A percentile compares a stretch with the other conserved stretches of the same genome.
Conservation (phyloP, 1,139 yeast species). For the Geotrichum macrosporum region DNA sequence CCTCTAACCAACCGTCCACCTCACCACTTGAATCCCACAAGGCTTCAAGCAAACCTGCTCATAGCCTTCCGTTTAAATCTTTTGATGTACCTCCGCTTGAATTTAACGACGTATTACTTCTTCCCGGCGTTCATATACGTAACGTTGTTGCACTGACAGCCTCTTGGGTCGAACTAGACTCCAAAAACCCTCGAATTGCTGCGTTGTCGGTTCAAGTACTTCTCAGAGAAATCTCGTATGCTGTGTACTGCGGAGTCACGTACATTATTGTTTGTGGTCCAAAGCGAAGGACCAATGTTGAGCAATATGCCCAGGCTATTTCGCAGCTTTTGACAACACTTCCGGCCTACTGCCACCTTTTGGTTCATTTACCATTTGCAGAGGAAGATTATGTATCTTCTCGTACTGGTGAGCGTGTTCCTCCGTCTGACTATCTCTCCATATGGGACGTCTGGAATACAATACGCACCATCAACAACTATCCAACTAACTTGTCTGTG, state of each 20-base stretch:
- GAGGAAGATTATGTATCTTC: slow-evolving; percentile 39
- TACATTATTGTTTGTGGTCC: slow-evolving; percentile 59
- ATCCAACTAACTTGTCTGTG: slow-evolving; percentile 49
- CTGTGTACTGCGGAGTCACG: slow-evolving; percentile 50
- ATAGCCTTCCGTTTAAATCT: slow-evolving; percentile 16
- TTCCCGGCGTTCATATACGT: slow-evolving; percentile 39
- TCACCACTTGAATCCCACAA: slow-evolving; percentile 12
- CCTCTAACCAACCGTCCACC: neutral
- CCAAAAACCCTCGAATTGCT: slow-evolving; percentile 46
- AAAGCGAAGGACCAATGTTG: slow-evolving; percentile 49
- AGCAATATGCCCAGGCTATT: slow-evolving; percentile 47
- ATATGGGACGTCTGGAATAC: slow-evolving; percentile 73
- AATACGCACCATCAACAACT: slow-evolving; percentile 50
- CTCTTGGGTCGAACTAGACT: slow-evolving; percentile 62
- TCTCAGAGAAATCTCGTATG: slow-evolving; percentile 53
- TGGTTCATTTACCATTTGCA: slow-evolving; percentile 44
- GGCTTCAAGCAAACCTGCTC: neutral
- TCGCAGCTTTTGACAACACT: slow-evolving; percentile 32
- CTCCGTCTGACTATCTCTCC: slow-evolving; percentile 51
- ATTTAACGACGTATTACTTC: slow-evolving; percentile 34
- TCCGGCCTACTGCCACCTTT: slow-evolving; percentile 34
- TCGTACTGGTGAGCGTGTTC: slow-evolving; percentile 35
- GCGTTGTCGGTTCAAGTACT: slow-evolving; percentile 53
- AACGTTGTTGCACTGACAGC: slow-evolving; percentile 51
- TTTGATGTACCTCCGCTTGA: slow-evolving; percentile 21